Evolutionary conservation across 129 eudicot species (phyloP), one percentile per base, ranked within the genome.

Genomic region (Chrysanthemum makinoi): DNA sequence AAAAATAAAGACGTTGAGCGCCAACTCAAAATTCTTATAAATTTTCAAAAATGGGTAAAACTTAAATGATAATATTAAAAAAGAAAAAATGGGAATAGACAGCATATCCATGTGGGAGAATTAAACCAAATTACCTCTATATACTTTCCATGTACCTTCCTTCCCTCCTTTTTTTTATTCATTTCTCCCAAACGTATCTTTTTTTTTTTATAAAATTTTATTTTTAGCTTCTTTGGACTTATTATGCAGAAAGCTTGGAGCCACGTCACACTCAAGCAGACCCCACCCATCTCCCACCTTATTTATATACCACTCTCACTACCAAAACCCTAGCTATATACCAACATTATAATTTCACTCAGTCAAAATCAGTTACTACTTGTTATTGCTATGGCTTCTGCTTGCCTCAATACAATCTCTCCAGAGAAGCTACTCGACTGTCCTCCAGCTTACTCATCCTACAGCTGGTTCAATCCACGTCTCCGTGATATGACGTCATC

Each of bases 371-470:
- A 3, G 22, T 5, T 5, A 7, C 15, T 18, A 47, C 5, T 28
- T 52, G 3, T 9, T 8, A 8, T 24, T 6, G 13, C 13, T 4
- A 48, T 88, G 97, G 89, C 97, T 43, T 91, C 97, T 28, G 97
- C 92, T 67, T 91, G 96, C 81, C 65, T 88, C 0, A 86, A 91
- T 77, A 80, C 72, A 57, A 77, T 87, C 44, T 68, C 87, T 60
- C 86, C 92, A 73, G 93, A 86, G n/a, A 83, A 44, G 28, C 75
- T 89, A 16, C 11, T 82, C 28, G 91, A 91, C 73, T 57, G 72
- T 44, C 74, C 91, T 19, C 80, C 75, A 60, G 69, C 79, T 3
- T 80, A 55, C 46, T 65, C 85, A 3, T 72, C 96, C 0, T 82
- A 82, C 73, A 77, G 80, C 1, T 90, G 91, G 96, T 66, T 83